Evolutionary conservation across 805 yeast genomes (phyloP), one percentile per base, ranked within the genome.

Genomic region (Scheffersomyces spartinae): DNA sequence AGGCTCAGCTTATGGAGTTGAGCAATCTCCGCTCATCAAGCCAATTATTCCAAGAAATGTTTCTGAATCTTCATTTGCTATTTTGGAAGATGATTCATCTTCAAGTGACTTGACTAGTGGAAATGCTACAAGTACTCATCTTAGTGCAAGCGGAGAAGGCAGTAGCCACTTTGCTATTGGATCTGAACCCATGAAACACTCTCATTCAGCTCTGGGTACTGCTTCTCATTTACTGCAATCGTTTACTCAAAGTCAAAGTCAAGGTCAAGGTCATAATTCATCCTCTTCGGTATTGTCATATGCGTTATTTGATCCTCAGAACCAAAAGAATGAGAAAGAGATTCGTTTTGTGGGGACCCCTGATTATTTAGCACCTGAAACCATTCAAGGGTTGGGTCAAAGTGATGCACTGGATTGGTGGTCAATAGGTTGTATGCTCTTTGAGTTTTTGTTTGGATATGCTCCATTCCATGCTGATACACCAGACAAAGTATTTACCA

Each of bases 321-420:
- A 66, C 29, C 47, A 63, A 3, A 62, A 66, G 1, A 71, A 68
- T 26, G 57, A 64, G 14, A 69, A 74, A 39, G 69, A 67, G 33
- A n/a, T n/a, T n/a, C n/a, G n/a, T n/a, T 86, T 88, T 41, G 94
- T 85, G 17, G 99, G 99, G 0, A 91, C 99, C 0, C 99, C 99
- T 0, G 98, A 91, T 47, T 91, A 91, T 49, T 65, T 93, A 20
- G 94, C 99, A 0, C 99, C 99, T 0, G 99, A 91, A 46, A 86
- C 95, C 0, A 84, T 91, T 33, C 61, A 68, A 21, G 97, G 96
- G 20, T 61, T 66, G 2, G 78, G 81, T 0, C 95, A 88, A 46
- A 81, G 75, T 33, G 85, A 74, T 35, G 69, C 75, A 34, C 74
- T 88, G n/a, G 96, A 86, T 55, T 86, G 98, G 98, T 91, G 99